These are phyloP conservation scores for Nakataea oryzae DNA, from an alignment of 2,329 filamentous ascomycete species.

Conservation along the genomic window DNA sequence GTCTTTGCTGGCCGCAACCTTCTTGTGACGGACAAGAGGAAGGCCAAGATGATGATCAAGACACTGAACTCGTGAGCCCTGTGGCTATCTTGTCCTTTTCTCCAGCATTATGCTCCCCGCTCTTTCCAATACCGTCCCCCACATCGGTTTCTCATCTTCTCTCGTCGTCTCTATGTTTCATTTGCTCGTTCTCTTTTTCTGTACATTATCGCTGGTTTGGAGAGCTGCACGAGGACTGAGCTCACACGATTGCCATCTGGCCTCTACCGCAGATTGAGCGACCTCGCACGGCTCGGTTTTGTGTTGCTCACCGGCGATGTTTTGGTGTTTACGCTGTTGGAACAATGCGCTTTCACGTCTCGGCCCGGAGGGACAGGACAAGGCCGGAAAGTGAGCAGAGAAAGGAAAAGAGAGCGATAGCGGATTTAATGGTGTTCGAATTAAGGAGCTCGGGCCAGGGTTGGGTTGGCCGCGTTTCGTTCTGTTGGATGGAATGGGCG, in stretches of 20 bases:
- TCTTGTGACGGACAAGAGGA: slow-evolving; percentile 57
- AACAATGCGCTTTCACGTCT: background rate
- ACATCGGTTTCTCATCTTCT: background rate
- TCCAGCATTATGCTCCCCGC: background rate
- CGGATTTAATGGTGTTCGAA: background rate
- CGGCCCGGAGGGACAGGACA: background rate
- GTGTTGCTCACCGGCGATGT: background rate
- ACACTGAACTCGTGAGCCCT: slow-evolving; percentile 43
- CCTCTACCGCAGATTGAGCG: background rate
- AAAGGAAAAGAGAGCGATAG: background rate
- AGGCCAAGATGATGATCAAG: slow-evolving; percentile 64
- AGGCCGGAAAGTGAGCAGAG: background rate
- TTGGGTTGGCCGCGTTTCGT: background rate
- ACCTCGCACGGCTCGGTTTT: background rate
- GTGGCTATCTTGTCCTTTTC: background rate
- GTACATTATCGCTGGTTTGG: background rate
- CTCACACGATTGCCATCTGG: background rate
- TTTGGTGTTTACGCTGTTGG: background rate
- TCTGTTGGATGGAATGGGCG: background rate
- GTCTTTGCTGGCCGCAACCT: slow-evolving; percentile 56
- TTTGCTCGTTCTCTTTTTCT: background rate
- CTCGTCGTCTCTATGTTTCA: background rate
- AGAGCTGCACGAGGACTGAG: background rate
- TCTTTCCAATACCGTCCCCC: background rate
- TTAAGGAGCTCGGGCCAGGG: background rate